A percentile compares a stretch with the other conserved stretches of the same genome.
Evolutionary conservation across 768 basidiomycete genomes (phyloP).

Genomic region (Trametes cingulata): DNA sequence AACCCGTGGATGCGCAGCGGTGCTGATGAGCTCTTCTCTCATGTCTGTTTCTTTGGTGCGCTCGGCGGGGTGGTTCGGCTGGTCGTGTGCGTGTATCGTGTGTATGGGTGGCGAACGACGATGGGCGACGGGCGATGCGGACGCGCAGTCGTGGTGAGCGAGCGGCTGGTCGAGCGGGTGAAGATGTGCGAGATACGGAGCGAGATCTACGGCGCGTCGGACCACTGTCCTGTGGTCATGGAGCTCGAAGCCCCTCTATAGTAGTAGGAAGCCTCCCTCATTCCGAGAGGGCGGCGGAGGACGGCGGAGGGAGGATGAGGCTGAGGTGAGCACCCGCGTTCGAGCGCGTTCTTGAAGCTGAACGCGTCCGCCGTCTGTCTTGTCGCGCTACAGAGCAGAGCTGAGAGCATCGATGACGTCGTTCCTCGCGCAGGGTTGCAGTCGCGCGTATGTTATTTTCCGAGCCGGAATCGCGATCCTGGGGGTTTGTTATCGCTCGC

Average conservation of each 20-base stretch:
- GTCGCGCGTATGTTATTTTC: neutral
- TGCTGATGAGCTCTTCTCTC: neutral
- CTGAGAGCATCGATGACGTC: constrained; percentile 8
- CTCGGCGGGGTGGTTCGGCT: too few relatives aligned
- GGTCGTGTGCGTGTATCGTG: neutral
- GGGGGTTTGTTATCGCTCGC: neutral
- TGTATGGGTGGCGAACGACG: neutral
- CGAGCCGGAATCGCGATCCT: too few relatives aligned
- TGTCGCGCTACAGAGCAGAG: too few relatives aligned
- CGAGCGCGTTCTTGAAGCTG: neutral
- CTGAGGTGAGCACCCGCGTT: constrained; percentile 7
- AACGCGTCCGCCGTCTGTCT: too few relatives aligned
- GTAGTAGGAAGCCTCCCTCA: neutral
- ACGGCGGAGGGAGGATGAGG: neutral
- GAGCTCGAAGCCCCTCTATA: constrained; percentile 59
- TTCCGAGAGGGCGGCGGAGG: too few relatives aligned
- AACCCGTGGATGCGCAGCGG: neutral
- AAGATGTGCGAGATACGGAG: constrained; percentile 84
- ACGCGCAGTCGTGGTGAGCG: constrained; percentile 70
- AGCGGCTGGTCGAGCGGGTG: constrained; percentile 61
- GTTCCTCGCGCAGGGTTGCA: neutral
- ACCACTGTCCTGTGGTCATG: constrained; percentile 80
- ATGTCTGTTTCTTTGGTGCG: neutral
- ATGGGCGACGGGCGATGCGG: too few relatives aligned
- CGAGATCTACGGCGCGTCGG: constrained; percentile 86